phyloP scores from a whole-genome alignment of 441 rosid genomes.

The Melastoma candidum region DNA sequence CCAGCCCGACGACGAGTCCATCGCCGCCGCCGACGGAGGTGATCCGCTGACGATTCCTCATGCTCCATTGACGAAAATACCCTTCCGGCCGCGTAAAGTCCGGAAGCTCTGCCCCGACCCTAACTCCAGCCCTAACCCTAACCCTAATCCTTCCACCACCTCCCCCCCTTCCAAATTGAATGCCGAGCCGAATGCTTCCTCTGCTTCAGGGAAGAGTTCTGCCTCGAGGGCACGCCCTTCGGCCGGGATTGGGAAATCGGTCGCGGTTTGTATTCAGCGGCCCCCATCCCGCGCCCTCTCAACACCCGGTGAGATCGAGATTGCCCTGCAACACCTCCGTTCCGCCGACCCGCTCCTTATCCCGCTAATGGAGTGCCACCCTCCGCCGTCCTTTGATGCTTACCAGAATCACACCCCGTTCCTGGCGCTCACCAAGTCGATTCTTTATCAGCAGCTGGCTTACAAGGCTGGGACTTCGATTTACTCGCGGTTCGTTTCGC shows the following conservation, averaged over 20 bases:
- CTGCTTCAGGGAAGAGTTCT: slow-evolving; percentile 17
- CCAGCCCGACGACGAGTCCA: slow-evolving; percentile 19
- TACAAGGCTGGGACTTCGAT: slow-evolving; percentile 82
- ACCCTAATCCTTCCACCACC: slow-evolving; percentile 3
- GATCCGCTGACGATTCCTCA: slow-evolving; percentile 20
- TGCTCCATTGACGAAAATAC: slow-evolving; percentile 42
- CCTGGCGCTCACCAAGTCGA: slow-evolving; percentile 74
- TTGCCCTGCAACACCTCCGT: slow-evolving; percentile 67
- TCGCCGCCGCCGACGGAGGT: slow-evolving; percentile 11
- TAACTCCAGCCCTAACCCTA: slow-evolving; percentile 7
- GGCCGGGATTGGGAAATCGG: slow-evolving; percentile 22
- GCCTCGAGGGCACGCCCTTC: slow-evolving; percentile 30
- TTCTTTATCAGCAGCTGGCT: slow-evolving; percentile 86
- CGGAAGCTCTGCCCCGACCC: slow-evolving; percentile 61
- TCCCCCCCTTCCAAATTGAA: slow-evolving; percentile 12
- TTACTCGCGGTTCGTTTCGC: slow-evolving; percentile 68
- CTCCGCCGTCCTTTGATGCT: slow-evolving; percentile 64
- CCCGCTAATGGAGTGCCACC: slow-evolving; percentile 54
- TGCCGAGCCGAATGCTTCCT: background rate
- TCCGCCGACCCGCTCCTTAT: slow-evolving; percentile 56
- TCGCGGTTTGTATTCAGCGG: too few species aligned
- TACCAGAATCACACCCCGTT: slow-evolving; percentile 57
- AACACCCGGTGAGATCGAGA: slow-evolving; percentile 71
- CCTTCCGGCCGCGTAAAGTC: slow-evolving; percentile 79
- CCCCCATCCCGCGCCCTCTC: slow-evolving; percentile 48